Evolutionary conservation across 371 early-diverging fungal species (phyloP).

Genomic region (Mucor racemosus): DNA sequence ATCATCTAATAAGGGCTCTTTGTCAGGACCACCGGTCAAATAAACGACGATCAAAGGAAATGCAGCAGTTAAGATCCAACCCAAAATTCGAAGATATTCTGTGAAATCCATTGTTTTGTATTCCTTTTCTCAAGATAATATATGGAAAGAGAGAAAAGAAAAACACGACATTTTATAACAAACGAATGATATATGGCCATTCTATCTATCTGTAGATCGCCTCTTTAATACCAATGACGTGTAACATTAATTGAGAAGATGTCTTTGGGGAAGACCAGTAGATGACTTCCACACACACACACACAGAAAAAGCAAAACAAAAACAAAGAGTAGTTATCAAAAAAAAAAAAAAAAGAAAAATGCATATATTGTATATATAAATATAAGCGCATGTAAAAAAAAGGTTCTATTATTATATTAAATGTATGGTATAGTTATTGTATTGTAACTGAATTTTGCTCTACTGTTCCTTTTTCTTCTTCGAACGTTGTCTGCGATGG

Average conservation of each 20-base stretch:
- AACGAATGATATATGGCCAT: background rate
- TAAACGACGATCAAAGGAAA: slow-evolving; percentile 22
- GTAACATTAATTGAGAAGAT: background rate
- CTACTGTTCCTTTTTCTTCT: background rate
- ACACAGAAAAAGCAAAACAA: background rate
- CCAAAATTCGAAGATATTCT: slow-evolving; percentile 11
- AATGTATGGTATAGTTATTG: background rate
- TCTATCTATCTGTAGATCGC: background rate
- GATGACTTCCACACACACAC: background rate
- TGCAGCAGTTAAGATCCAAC: slow-evolving; percentile 13
- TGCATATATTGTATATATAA: background rate
- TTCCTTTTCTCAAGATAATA: background rate
- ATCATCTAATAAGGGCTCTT: slow-evolving; percentile 13
- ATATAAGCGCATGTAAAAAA: background rate
- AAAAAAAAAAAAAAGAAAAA: background rate
- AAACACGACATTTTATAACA: background rate
- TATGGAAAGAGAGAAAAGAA: background rate
- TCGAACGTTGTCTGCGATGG: background rate
- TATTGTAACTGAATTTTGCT: background rate
- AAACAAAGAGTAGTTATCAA: background rate
- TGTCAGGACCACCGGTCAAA: slow-evolving; percentile 22
- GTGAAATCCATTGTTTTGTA: background rate
- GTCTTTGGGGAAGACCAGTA: background rate
- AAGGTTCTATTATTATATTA: background rate
- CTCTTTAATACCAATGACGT: slow-evolving; percentile 10